Conservation (phyloP, 345 rosid genomes). For the Raphanus sativus region DNA sequence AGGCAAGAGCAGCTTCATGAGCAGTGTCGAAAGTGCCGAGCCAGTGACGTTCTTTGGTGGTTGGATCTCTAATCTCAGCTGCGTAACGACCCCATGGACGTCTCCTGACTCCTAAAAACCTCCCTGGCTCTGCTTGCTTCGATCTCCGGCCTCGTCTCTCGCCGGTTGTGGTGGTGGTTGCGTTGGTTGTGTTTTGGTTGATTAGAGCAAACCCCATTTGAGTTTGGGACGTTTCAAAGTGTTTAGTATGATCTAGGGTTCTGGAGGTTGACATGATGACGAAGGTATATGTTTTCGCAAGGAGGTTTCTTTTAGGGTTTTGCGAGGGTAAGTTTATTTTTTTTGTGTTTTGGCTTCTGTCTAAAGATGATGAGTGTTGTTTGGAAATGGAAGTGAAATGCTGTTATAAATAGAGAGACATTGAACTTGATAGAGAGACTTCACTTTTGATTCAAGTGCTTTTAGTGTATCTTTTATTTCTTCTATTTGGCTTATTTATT, state of each 20-base stretch:
- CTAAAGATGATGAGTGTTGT: slow-evolving; percentile 28
- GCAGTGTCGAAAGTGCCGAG: slow-evolving; percentile 97
- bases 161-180: slow-evolving; percentile 33
- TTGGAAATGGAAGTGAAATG: slow-evolving; percentile 33
- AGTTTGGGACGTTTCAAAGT: slow-evolving; percentile 36
- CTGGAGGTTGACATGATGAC: slow-evolving; percentile 37
- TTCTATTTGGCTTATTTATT: neutral
- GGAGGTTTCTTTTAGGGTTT: slow-evolving; percentile 26
- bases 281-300: neutral
- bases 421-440: slow-evolving; percentile 26
- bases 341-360: neutral
- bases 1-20: slow-evolving; percentile 94
- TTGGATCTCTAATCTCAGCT: slow-evolving; percentile 92
- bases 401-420: slow-evolving; percentile 40
- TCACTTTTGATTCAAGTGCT: slow-evolving; percentile 39
- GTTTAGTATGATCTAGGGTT: slow-evolving; percentile 36
- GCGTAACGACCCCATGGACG: slow-evolving; percentile 99
- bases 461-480: slow-evolving; percentile 26
- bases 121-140: slow-evolving; percentile 83
- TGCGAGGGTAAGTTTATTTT: neutral
- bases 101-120: slow-evolving; percentile 86
- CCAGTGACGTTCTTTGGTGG: slow-evolving; percentile 97
- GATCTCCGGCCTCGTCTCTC: slow-evolving; percentile 76
- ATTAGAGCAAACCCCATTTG: slow-evolving; percentile 51
- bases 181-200: slow-evolving; percentile 54